Percentiles rank a stretch among this genome's conserved stretches.
Evolutionary conservation across 805 yeast species (phyloP).

Genomic region (Ogataea angusta): DNA sequence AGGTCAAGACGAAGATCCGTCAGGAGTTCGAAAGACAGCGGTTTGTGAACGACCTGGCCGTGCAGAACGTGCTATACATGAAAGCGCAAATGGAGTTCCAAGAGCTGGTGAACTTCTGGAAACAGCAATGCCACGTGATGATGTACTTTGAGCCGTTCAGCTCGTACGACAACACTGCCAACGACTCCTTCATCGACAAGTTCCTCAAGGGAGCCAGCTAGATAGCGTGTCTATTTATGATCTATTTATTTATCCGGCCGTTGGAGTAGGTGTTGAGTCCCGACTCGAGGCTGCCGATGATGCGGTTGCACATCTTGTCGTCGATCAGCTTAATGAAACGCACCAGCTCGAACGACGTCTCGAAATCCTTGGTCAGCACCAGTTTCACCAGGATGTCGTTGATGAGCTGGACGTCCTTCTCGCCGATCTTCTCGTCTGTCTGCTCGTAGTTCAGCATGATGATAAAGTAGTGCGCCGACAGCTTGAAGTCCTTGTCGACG

Average conservation of each 20-base stretch:
- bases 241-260: slow-evolving; percentile 30
- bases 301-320: slow-evolving; percentile 34
- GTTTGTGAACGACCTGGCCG: slow-evolving; percentile 62
- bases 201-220: slow-evolving; percentile 60
- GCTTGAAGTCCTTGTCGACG: slow-evolving; percentile 37
- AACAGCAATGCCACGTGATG: slow-evolving; percentile 81
- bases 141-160: slow-evolving; percentile 72
- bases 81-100: slow-evolving; percentile 91
- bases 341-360: slow-evolving; percentile 52
- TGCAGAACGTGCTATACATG: slow-evolving; percentile 65
- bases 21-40: slow-evolving; percentile 87
- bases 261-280: slow-evolving; percentile 21
- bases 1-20: slow-evolving; percentile 78
- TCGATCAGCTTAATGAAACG: slow-evolving; percentile 51
- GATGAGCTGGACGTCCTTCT: slow-evolving; percentile 39
- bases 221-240: slow-evolving; percentile 25
- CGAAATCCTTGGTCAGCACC: slow-evolving; percentile 41
- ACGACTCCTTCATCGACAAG: slow-evolving; percentile 65
- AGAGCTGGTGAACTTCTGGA: slow-evolving; percentile 86
- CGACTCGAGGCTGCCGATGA: slow-evolving; percentile 30
- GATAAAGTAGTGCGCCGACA: slow-evolving; percentile 51
- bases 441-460: slow-evolving; percentile 49
- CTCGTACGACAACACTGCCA: slow-evolving; percentile 50
- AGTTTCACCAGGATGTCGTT: slow-evolving; percentile 43
- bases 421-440: slow-evolving; percentile 23